Evolutionary conservation across 805 yeast species (phyloP), one percentile per base, ranked within the genome.

Genomic region (Barnettozyma populi): DNA sequence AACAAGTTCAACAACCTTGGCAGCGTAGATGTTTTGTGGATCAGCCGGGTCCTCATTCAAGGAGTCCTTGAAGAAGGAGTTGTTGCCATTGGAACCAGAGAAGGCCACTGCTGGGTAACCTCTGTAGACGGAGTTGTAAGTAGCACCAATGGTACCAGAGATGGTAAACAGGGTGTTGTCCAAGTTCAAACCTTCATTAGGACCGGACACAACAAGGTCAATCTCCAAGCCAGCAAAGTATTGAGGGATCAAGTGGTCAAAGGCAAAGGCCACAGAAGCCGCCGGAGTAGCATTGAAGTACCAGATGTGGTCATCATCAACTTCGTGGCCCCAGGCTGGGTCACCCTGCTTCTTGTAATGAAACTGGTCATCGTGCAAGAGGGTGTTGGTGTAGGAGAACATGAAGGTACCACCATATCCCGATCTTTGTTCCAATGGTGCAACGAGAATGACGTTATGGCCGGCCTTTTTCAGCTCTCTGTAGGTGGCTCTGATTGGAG

Each of bases 231-330:
- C 72, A 48, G 69, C 60, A 56, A 73, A 74, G 61, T 63, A 65
- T 43, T 57, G 66, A 51, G 81, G 81, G 41, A 73, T 55, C 39
- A 75, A 67, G 59, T 74, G 74, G 44, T 72, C 72, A 46, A 75
- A 62, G 23, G 70, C 80, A 53, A 74, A 70, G 5, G 76, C 70
- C 39, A 75, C 76, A 59, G 73, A 73, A 13, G 78, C 69, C 40
- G 79, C 76, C 49, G 82, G 82, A 16, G 80, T 73, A 51, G 78
- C 80, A 54, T 75, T 74, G 66, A 76, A 74, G 61, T 76, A 76
- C 80, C 81, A 76, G 52, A 72, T 62, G 50, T 73, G 68, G 45
- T 55, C 49, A 56, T 74, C 75, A 41, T 44, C 43, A 11, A 40
- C 62, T 52, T 77, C 81, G 50, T 73, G 74, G 42, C 79, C 82